phyloP scores from a whole-genome alignment of 495 filamentous ascomycete genomes.

The Tirmania nivea region DNA sequence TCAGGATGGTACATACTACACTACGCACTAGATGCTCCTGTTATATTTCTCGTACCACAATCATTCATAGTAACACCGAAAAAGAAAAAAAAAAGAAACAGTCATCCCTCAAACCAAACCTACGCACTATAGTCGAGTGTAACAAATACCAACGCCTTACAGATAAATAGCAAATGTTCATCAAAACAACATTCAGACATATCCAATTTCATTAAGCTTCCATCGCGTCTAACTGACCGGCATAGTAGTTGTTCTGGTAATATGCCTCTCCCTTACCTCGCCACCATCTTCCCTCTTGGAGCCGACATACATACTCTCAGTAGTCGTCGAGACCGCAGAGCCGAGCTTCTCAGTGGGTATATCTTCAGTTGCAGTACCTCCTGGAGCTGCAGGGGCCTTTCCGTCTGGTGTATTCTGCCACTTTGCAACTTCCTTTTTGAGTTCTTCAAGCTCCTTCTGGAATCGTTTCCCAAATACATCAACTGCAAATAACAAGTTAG shows the following conservation, averaged over 20 bases:
- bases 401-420: constrained; percentile 38
- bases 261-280: background rate
- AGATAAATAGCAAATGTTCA: too few species aligned
- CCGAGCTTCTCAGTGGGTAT: background rate
- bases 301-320: background rate
- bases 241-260: background rate
- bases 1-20: too few species aligned
- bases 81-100: too few species aligned
- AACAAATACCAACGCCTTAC: too few species aligned
- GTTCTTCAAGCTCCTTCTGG: constrained; percentile 80
- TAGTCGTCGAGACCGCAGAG: background rate
- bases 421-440: constrained; percentile 73
- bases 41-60: too few species aligned
- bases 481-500: constrained; percentile 3
- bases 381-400: background rate
- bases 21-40: too few species aligned
- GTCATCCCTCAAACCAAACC: too few species aligned
- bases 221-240: too few species aligned
- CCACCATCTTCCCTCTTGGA: background rate
- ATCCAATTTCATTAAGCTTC: too few species aligned
- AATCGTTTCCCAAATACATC: constrained; percentile 92
- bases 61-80: too few species aligned
- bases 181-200: too few species aligned
- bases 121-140: too few species aligned
- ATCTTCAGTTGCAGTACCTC: background rate